A percentile compares a stretch with the other conserved stretches of the same genome.
Conservation (phyloP, 176 grass and related monocot species). For the Oryza brachyantha region DNA sequence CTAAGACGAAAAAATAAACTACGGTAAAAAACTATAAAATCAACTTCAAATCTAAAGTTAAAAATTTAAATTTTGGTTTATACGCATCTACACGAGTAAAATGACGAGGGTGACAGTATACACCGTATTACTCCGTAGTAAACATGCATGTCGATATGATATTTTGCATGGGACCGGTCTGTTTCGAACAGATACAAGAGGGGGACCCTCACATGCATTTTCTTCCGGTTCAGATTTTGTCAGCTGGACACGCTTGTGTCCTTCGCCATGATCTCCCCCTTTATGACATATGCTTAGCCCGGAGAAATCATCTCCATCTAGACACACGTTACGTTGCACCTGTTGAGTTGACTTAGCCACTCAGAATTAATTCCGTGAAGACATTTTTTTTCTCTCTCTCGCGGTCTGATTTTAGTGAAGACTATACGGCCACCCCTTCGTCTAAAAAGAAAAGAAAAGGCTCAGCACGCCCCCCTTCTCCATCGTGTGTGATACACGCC, state of each 20-base stretch:
- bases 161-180: background rate
- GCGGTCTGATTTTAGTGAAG: background rate
- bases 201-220: background rate
- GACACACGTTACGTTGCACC: background rate
- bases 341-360: background rate
- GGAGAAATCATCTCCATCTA: background rate
- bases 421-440: background rate
- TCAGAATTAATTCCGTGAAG: background rate
- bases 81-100: too few relatives aligned
- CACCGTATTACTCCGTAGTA: too few relatives aligned
- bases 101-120: too few relatives aligned
- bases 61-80: too few relatives aligned
- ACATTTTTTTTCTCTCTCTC: background rate
- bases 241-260: background rate
- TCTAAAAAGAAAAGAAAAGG: background rate
- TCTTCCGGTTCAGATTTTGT: background rate
- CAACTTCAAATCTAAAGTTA: too few relatives aligned
- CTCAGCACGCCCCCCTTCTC: background rate
- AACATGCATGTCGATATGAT: background rate
- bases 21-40: too few relatives aligned
- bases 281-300: background rate
- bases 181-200: background rate
- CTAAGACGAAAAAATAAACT: too few relatives aligned
- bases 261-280: background rate
- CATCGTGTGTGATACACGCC: constrained; percentile 12